phyloP scores from a whole-genome alignment of 2,329 filamentous ascomycete genomes.

The Lasiodiplodia sp. region DNA sequence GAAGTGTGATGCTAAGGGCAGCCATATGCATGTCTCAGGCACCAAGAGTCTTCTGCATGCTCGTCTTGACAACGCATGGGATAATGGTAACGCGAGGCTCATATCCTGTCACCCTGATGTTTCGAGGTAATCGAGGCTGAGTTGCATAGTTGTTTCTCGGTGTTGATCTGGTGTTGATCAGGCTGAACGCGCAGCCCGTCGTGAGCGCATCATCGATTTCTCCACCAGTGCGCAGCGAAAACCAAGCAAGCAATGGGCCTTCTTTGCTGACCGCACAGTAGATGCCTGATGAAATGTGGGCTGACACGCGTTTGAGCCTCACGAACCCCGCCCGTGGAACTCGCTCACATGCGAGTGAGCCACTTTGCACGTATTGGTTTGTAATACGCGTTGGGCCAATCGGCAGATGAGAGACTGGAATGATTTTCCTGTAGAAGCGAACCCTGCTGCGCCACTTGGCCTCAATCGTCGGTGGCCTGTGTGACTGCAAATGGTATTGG shows the following conservation, averaged over 20 bases:
- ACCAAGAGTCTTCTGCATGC: no score
- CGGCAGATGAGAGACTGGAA: not conserved
- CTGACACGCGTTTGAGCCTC: not conserved
- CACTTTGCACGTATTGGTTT: not conserved
- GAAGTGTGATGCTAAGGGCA: no score
- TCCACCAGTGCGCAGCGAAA: not conserved
- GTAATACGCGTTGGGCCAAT: not conserved
- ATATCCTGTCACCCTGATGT: no score
- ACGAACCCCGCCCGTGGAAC: not conserved
- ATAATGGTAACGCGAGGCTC: no score
- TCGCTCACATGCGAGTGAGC: not conserved
- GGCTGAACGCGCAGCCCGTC: not conserved
- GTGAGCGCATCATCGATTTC: not conserved
- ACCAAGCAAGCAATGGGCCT: not conserved
- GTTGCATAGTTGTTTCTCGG: not conserved
- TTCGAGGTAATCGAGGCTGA: no score
- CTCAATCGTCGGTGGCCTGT: not conserved
- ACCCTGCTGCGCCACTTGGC: not conserved
- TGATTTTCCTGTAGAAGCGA: conserved; percentile 2
- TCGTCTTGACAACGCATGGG: no score
- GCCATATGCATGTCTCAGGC: no score
- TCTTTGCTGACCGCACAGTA: not conserved
- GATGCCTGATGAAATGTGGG: not conserved
- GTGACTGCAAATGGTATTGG: not conserved
- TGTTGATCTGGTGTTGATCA: not conserved